A percentile compares a stretch with the other conserved stretches of the same genome.
These are phyloP conservation scores for Persicaria tinctoria DNA, from an alignment of 148 eudicot genomes.

Conservation along the genomic window DNA sequence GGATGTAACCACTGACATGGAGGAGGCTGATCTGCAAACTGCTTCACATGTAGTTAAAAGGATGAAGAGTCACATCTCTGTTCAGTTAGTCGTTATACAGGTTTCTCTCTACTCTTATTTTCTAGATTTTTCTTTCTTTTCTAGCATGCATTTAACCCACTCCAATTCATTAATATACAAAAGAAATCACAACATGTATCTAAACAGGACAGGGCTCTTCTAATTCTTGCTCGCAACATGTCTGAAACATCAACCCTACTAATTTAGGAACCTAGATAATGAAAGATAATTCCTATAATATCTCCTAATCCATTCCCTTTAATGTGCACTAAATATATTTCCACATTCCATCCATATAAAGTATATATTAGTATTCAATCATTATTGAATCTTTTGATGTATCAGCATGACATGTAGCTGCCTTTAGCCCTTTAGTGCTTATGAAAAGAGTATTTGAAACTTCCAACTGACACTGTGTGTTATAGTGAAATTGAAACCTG, in stretches of 20 bases:
- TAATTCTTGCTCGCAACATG: no score
- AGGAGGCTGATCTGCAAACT: conserved; percentile 70
- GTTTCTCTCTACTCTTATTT: conserved; percentile 25
- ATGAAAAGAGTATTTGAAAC: background rate
- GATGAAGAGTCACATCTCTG: conserved; percentile 71
- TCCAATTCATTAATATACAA: background rate
- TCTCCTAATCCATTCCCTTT: no score
- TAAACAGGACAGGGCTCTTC: no score
- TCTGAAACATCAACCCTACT: no score
- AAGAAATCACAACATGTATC: background rate
- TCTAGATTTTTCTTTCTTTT: background rate
- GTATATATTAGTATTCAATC: no score
- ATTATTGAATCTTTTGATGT: background rate
- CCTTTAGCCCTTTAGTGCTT: background rate
- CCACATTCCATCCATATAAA: no score
- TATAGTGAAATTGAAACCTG: background rate
- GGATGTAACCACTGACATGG: conserved; percentile 42
- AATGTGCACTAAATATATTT: no score
- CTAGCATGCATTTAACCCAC: background rate
- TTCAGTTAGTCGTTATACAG: conserved; percentile 83
- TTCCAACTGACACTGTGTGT: background rate
- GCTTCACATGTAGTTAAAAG: conserved; percentile 75
- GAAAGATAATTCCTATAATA: no score
- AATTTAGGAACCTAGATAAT: no score
- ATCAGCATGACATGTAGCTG: background rate